These are phyloP conservation scores for Nepenthes alata DNA, from an alignment of 179 eudicot species.

Conservation along the genomic window DNA sequence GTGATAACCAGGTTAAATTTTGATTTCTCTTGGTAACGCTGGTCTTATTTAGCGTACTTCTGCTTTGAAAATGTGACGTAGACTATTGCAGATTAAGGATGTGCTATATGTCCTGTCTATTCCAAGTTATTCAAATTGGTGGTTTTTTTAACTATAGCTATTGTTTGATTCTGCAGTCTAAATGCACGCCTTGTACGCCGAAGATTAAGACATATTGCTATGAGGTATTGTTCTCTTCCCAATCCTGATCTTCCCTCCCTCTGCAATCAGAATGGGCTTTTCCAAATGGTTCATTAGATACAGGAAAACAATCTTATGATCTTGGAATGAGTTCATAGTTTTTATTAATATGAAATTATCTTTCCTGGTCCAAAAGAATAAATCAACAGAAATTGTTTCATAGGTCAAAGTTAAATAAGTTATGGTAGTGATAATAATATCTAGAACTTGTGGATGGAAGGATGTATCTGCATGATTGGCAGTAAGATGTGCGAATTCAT, in stretches of 20 bases:
- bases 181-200: constrained; percentile 81
- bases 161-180: constrained; percentile 42
- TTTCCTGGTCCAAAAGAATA: too few species aligned
- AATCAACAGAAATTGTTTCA: too few species aligned
- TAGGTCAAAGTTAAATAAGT: too few species aligned
- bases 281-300: too few species aligned
- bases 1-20: too few species aligned
- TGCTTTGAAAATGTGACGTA: background rate
- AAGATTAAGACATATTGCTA: constrained; percentile 79
- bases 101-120: background rate
- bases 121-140: background rate
- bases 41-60: background rate
- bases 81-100: background rate
- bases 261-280: too few species aligned
- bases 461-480: background rate
- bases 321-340: too few species aligned
- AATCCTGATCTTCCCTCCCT: background rate
- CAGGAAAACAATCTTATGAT: too few species aligned
- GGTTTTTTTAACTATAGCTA: constrained; percentile 3
- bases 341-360: too few species aligned
- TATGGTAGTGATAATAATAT: too few species aligned
- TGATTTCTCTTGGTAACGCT: too few species aligned
- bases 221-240: constrained; percentile 41
- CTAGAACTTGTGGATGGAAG: too few species aligned
- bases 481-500: background rate